Base-by-base conservation (phyloP, 345 rosid genomes). In the Moricandia arvensis region DNA sequence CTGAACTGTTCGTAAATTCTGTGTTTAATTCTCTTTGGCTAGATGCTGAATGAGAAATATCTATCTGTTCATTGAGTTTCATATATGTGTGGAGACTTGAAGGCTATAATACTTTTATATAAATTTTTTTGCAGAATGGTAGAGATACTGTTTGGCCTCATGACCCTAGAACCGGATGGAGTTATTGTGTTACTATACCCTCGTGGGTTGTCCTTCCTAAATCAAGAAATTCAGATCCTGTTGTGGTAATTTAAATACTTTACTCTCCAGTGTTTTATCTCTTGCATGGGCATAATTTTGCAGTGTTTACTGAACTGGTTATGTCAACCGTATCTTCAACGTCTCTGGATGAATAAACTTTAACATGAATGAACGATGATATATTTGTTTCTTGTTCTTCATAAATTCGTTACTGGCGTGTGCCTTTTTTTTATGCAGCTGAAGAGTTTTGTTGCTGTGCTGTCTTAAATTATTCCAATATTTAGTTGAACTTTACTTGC, bases 211-310 rank as follows among this genome's bases (percentile, higher is more conserved):
- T 93, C 35, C 86, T 93, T 67, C 91, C 99, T 6, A 91, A 93
- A 79, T 89, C 97, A 66, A 89, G 88, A 84, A 89, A 91, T 77
- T 88, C 98, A 31, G 98, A 96, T 79, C 99, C 99, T 66, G 89
- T 96, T 9, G 99, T 93, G 98, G 99, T 96, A 96, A 72, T 77
- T 74, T 38, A 71, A 68, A 66, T 69, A 80, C 75, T 68, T 73
- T 49, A 59, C 60, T 66, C 68, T 82, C 59, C 51, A 38, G 53
- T 60, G 59, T 78, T 83, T 45, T 74, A 47, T 78, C 74, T 66
- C 26, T 75, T 64, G 38, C 66, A 72, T 69, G 71, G 78, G 68
- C 75, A 79, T 59, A 4, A 13, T 2, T n/a, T 82, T 29, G 59
- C 64, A 41, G 60, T 68, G 64, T 81, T 83, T 72, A 49, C 15